Evolutionary conservation across 148 eudicot genomes (phyloP).

Genomic region (Camellia japonica): DNA sequence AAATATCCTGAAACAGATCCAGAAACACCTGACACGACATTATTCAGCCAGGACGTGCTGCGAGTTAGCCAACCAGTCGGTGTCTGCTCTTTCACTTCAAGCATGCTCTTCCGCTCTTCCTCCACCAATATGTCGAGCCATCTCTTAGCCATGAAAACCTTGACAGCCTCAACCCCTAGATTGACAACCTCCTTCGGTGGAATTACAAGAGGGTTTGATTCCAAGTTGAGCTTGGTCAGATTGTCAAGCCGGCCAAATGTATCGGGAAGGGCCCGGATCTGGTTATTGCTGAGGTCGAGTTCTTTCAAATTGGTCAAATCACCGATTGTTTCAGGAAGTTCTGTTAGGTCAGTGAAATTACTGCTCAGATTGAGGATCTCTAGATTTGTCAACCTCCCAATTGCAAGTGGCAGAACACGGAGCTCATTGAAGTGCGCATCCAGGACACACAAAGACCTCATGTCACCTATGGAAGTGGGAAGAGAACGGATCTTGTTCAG

Average conservation of each 20-base stretch:
- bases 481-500: slow-evolving; percentile 88
- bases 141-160: slow-evolving; percentile 67
- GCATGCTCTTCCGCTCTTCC: slow-evolving; percentile 57
- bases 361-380: slow-evolving; percentile 67
- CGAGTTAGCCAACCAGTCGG: slow-evolving; percentile 64
- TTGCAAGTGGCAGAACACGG: slow-evolving; percentile 61
- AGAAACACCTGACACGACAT: slow-evolving; percentile 47
- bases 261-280: slow-evolving; percentile 75
- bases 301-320: slow-evolving; percentile 66
- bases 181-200: slow-evolving; percentile 73
- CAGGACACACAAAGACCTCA: slow-evolving; percentile 62
- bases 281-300: slow-evolving; percentile 87
- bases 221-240: slow-evolving; percentile 69
- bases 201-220: slow-evolving; percentile 67
- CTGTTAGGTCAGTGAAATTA: slow-evolving; percentile 81
- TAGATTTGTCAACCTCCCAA: slow-evolving; percentile 69
- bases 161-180: slow-evolving; percentile 65
- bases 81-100: slow-evolving; percentile 34
- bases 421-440: slow-evolving; percentile 93
- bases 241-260: slow-evolving; percentile 71
- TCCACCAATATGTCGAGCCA: slow-evolving; percentile 56
- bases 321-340: slow-evolving; percentile 73
- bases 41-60: slow-evolving; percentile 63
- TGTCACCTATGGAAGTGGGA: slow-evolving; percentile 82
- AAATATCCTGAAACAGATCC: slow-evolving; percentile 45